Percentiles rank a stretch among this genome's conserved stretches.
Evolutionary conservation across 768 basidiomycete species (phyloP).

Genomic region (Candolleomyces eurysporus): DNA sequence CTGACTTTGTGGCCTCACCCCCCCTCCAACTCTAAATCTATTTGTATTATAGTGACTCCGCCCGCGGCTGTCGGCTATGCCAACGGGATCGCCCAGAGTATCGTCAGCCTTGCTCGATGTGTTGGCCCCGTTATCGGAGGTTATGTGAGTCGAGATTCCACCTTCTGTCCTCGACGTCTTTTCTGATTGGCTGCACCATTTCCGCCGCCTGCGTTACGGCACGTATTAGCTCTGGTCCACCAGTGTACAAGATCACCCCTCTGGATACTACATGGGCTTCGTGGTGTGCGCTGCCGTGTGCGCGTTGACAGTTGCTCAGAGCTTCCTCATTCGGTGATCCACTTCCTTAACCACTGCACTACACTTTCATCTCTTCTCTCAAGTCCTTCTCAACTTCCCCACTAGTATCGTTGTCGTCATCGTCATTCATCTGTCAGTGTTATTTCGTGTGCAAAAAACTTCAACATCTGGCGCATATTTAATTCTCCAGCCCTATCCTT

Average conservation of each 20-base stretch:
- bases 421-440: not conserved
- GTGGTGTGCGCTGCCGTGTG: conserved; percentile 62
- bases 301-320: conserved; percentile 62
- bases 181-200: not conserved
- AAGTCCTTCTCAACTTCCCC: no score
- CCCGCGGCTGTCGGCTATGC: conserved; percentile 86
- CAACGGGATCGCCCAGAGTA: conserved; percentile 95
- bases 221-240: conserved; percentile 63
- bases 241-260: conserved; percentile 65
- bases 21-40: no score
- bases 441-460: no score
- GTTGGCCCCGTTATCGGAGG: conserved; percentile 85
- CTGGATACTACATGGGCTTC: conserved; percentile 76
- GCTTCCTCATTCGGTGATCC: conserved; percentile 64
- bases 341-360: not conserved
- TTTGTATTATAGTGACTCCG: conserved; percentile 69
- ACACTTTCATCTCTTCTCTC: no score
- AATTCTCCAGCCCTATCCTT: no score
- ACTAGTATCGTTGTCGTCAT: not conserved
- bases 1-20: not conserved
- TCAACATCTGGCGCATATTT: no score
- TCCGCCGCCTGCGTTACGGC: conserved; percentile 12
- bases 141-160: conserved; percentile 49
- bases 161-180: not conserved
- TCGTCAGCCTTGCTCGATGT: conserved; percentile 91